These are phyloP conservation scores for Candida lessepsii DNA, from an alignment of 805 yeast species.

Conservation along the genomic window DNA sequence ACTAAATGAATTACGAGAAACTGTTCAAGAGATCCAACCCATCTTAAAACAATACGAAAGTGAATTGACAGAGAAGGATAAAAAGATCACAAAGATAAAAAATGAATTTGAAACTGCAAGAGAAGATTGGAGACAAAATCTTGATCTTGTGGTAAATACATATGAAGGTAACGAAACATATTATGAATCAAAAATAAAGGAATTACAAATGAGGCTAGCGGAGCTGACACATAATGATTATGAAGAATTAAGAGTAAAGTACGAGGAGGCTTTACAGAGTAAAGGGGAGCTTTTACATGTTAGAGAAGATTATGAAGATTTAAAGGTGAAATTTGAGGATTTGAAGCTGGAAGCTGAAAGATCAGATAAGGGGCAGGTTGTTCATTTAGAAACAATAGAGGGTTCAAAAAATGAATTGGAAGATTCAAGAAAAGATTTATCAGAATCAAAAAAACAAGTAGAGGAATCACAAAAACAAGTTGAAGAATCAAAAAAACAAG, in stretches of 20 bases:
- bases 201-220: conserved; percentile 22
- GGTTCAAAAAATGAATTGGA: too few relatives aligned
- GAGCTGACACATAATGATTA: conserved; percentile 6
- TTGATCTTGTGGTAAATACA: conserved; percentile 53
- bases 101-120: conserved; percentile 51
- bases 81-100: conserved; percentile 45
- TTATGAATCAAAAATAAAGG: conserved; percentile 46
- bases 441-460: neutral
- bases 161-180: conserved; percentile 54
- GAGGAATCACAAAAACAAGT: neutral
- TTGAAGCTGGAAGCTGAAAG: neutral
- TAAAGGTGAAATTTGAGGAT: neutral
- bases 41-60: conserved; percentile 46
- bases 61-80: conserved; percentile 45
- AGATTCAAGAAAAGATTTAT: too few relatives aligned
- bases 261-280: neutral
- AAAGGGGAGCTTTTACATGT: neutral
- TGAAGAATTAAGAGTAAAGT: conserved; percentile 1
- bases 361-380: neutral
- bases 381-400: too few relatives aligned
- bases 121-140: conserved; percentile 56
- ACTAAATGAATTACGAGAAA: conserved; percentile 46
- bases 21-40: conserved; percentile 50
- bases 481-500: neutral
- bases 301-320: conserved; percentile 3